Conservation (phyloP, 805 yeast species). For the Saturnispora mendoncae region DNA sequence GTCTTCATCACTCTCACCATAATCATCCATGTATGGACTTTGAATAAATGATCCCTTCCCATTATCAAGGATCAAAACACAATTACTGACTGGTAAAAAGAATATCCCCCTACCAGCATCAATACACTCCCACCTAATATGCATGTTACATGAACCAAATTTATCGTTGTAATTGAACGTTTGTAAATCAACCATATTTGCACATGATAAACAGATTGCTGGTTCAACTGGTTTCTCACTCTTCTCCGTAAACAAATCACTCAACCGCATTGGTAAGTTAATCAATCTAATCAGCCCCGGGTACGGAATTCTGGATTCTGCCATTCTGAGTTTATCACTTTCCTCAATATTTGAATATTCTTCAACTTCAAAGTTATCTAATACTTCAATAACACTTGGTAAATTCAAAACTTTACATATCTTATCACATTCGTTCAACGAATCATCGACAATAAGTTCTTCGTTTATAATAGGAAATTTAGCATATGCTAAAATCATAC, state of each 20-base stretch:
- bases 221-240: constrained; percentile 49
- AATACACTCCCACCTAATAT: constrained; percentile 54
- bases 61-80: constrained; percentile 53
- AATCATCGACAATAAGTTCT: constrained; percentile 8
- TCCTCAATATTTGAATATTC: constrained; percentile 12
- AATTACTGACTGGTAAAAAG: constrained; percentile 59
- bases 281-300: constrained; percentile 60
- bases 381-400: constrained; percentile 30
- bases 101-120: constrained; percentile 59
- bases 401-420: constrained; percentile 43
- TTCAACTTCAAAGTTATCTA: constrained; percentile 11
- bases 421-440: constrained; percentile 43
- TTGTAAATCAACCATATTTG: constrained; percentile 59
- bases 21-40: constrained; percentile 78
- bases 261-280: constrained; percentile 57
- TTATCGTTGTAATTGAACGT: constrained; percentile 42
- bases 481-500: constrained; percentile 43
- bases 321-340: constrained; percentile 11
- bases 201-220: constrained; percentile 82
- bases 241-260: constrained; percentile 55
- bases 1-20: constrained; percentile 78
- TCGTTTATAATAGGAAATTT: constrained; percentile 11
- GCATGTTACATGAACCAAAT: constrained; percentile 75
- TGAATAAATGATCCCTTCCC: constrained; percentile 77
- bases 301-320: constrained; percentile 35